These are phyloP conservation scores for Trametopsis cervina DNA, from an alignment of 768 basidiomycete genomes.

Conservation along the genomic window DNA sequence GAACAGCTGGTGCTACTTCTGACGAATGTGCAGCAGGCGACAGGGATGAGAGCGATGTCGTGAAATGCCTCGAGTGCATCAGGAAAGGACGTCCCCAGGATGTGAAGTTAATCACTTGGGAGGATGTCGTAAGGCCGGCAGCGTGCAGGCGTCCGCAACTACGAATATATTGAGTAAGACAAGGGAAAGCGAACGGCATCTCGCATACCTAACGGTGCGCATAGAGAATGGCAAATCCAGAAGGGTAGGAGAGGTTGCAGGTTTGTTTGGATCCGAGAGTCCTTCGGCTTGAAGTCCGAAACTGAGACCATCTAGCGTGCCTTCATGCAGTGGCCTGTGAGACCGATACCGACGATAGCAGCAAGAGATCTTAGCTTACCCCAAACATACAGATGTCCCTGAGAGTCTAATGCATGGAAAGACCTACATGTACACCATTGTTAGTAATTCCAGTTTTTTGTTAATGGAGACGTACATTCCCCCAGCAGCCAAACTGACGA, in stretches of 20 bases:
- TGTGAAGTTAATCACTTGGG: constrained; percentile 66
- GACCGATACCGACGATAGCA: no score
- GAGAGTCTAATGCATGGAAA: constrained; percentile 78
- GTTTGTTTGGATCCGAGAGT: constrained; percentile 47
- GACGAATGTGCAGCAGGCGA: background rate
- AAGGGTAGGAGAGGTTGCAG: constrained; percentile 45
- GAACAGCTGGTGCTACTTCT: constrained; percentile 28
- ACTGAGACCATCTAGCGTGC: constrained; percentile 47
- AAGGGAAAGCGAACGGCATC: background rate
- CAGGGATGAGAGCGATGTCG: background rate
- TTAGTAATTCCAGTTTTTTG: no score
- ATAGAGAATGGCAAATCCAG: constrained; percentile 53
- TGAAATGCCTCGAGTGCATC: constrained; percentile 23
- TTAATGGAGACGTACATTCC: constrained; percentile 56
- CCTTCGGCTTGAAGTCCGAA: constrained; percentile 41
- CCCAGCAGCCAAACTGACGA: constrained; percentile 71
- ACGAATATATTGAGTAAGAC: constrained; percentile 7
- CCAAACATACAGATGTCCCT: constrained; percentile 74
- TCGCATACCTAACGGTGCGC: constrained; percentile 55
- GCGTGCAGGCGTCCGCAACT: constrained; percentile 79
- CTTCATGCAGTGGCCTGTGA: constrained; percentile 37
- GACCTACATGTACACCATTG: constrained; percentile 47
- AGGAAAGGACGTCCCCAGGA: constrained; percentile 77
- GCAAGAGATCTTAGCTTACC: constrained; percentile 38
- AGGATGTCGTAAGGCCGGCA: constrained; percentile 50